A percentile compares a stretch with the other conserved stretches of the same genome.
phyloP scores from a whole-genome alignment of 2,329 filamentous ascomycete species.

The Colletotrichum navitas region DNA sequence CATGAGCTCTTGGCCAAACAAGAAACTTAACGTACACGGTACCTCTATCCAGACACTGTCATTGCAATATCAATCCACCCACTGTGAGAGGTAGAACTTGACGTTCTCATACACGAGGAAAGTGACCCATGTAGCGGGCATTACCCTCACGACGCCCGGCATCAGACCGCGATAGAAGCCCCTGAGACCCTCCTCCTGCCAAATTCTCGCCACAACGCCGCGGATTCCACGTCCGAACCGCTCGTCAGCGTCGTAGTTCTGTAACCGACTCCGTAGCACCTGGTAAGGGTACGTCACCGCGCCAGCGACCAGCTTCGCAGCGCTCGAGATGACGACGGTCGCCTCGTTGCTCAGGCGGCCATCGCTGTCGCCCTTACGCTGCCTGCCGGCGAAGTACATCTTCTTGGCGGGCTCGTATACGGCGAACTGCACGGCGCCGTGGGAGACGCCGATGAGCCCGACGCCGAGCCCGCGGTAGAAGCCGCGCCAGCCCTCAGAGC shows the following conservation, averaged over 20 bases:
- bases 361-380: conserved; percentile 29
- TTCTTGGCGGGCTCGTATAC: conserved; percentile 83
- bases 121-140: conserved; percentile 96
- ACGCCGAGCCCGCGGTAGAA: conserved; percentile 91
- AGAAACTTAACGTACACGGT: background rate
- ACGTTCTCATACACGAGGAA: conserved; percentile 98
- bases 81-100: conserved; percentile 74
- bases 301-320: conserved; percentile 90
- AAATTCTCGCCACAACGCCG: conserved; percentile 81
- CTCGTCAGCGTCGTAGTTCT: conserved; percentile 86
- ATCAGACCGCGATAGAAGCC: conserved; percentile 95
- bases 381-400: conserved; percentile 64
- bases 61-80: conserved; percentile 27
- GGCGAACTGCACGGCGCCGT: conserved; percentile 95
- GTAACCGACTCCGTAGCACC: conserved; percentile 87
- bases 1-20: background rate
- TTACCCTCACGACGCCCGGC: conserved; percentile 88
- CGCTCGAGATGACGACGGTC: conserved; percentile 82
- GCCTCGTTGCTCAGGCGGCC: conserved; percentile 75
- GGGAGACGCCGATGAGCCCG: conserved; percentile 86
- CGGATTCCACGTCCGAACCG: conserved; percentile 77
- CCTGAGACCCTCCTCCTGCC: conserved; percentile 79
- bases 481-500: conserved; percentile 78
- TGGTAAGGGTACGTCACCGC: conserved; percentile 95
- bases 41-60: conserved; percentile 1